Conservation (phyloP, 257 asterid species). For the Prunella vulgaris region DNA sequence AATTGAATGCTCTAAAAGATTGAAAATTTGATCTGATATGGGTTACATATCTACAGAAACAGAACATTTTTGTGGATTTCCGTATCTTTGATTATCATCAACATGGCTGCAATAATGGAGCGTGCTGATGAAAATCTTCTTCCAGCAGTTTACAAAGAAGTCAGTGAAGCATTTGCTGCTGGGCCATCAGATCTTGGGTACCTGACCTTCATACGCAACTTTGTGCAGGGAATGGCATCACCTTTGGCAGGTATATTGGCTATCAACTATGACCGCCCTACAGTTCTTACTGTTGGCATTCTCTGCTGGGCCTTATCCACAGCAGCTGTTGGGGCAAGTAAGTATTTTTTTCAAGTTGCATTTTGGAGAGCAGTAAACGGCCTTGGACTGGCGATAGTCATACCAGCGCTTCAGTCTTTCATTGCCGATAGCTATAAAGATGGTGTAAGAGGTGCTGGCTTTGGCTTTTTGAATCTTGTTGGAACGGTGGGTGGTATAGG, state of each 20-base stretch:
- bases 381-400: slow-evolving; percentile 88
- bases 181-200: slow-evolving; percentile 98
- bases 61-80: slow-evolving; percentile 73
- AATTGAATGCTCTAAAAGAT: not conserved
- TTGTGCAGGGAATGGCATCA: slow-evolving; percentile 86
- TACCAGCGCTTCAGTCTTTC: slow-evolving; percentile 92
- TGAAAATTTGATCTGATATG: slow-evolving; percentile 3
- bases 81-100: slow-evolving; percentile 74
- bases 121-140: slow-evolving; percentile 99
- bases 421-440: slow-evolving; percentile 92
- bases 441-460: slow-evolving; percentile 80
- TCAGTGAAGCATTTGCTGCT: slow-evolving; percentile 86
- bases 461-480: slow-evolving; percentile 77
- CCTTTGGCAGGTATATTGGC: slow-evolving; percentile 89
- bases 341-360: slow-evolving; percentile 70
- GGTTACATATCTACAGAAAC: slow-evolving; percentile 37
- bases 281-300: slow-evolving; percentile 84
- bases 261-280: slow-evolving; percentile 84
- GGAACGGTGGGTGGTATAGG: slow-evolving; percentile 96
- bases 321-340: slow-evolving; percentile 90
- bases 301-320: slow-evolving; percentile 95
- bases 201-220: slow-evolving; percentile 79
- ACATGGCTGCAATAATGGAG: slow-evolving; percentile 98
- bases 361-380: slow-evolving; percentile 94
- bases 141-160: slow-evolving; percentile 98